Evolutionary conservation across 495 filamentous ascomycete genomes (phyloP), one percentile per base, ranked within the genome.

Genomic region (Podospora tetraspora): DNA sequence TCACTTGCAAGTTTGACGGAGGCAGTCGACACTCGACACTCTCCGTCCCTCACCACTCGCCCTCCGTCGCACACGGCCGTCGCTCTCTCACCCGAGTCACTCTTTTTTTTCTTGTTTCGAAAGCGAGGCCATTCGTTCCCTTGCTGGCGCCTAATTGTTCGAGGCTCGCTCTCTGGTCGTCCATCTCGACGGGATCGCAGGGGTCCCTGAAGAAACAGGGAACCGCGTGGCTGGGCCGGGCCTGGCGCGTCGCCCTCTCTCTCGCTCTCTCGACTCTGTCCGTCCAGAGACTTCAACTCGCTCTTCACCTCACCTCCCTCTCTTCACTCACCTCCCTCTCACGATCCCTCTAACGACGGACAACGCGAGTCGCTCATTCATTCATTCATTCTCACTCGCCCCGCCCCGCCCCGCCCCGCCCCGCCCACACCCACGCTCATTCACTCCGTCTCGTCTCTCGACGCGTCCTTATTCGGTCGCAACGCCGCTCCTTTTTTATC

Each of bases 171-270:
- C 30, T 61, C 27, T 27, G 11, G 23, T 64, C 32, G 0, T 66
- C 58, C 22, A 61, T 66, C 34, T 66, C 43, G 63, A 60, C 23
- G 21, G 21, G 3, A 52, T 24, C 32, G 16, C 24, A 66, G 24
- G 19, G 25, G 64, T 21, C 27, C 24, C 34, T 19, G 37, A 24
- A 32, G 64, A 56, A 59, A 61, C 65, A 66, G 65, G 65, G 65
- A 61, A 61, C 57, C 65, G 60, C 65, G 65, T 66, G 65, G 58
- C 57, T 60, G 30, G 65, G 65, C 57, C 43, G 32, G 65, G 57
- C 27, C 65, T 30, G 57, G 65, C 65, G 65, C 65, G 65, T 66
- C 65, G 29, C 29, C 64, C 19, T 57, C 52, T 3, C 24, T 56
- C 52, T 24, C 37, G 7, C 13, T 43, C 37, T 16, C 23, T 57